These are phyloP conservation scores for Trebouxia sp. DNA, from an alignment of 139 green algal species.

Conservation along the genomic window DNA sequence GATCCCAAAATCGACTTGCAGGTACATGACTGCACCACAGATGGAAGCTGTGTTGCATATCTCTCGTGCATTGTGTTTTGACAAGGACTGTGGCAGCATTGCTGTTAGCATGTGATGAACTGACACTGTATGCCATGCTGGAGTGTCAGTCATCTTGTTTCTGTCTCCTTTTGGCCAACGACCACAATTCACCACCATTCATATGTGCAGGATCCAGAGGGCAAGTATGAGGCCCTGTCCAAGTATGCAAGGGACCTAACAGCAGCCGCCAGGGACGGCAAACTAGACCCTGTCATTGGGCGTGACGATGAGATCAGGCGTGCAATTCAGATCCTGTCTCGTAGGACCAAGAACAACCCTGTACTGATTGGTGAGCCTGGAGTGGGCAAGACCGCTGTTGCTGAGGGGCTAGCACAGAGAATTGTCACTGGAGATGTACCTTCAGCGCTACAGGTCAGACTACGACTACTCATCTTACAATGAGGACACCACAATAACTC, in stretches of 20 bases:
- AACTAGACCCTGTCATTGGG: conserved; percentile 87
- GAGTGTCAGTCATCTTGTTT: too few species aligned
- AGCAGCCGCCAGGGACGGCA: conserved; percentile 68
- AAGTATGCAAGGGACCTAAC: conserved; percentile 97
- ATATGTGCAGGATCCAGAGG: conserved; percentile 90
- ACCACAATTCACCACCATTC: too few species aligned
- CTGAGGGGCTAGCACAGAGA: conserved; percentile 94
- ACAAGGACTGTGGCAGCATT: too few species aligned
- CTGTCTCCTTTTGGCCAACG: too few species aligned
- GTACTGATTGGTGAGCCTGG: conserved; percentile 96
- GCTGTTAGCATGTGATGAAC: too few species aligned
- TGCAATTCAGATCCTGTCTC: conserved; percentile 83
- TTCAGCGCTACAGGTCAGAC: conserved; percentile 64
- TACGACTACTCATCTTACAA: too few species aligned
- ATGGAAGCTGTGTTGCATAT: too few species aligned
- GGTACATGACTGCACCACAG: too few species aligned
- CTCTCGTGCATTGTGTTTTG: too few species aligned
- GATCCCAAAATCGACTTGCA: too few species aligned
- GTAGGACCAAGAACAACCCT: conserved; percentile 98
- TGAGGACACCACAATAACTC: too few species aligned
- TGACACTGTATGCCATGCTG: too few species aligned
- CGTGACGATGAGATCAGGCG: conserved; percentile 80
- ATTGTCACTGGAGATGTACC: conserved; percentile 96
- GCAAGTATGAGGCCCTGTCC: conserved; percentile 95
- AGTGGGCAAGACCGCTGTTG: conserved; percentile 88